Conservation (phyloP, 495 filamentous ascomycete genomes). For the Chaetomidium leptoderma region DNA sequence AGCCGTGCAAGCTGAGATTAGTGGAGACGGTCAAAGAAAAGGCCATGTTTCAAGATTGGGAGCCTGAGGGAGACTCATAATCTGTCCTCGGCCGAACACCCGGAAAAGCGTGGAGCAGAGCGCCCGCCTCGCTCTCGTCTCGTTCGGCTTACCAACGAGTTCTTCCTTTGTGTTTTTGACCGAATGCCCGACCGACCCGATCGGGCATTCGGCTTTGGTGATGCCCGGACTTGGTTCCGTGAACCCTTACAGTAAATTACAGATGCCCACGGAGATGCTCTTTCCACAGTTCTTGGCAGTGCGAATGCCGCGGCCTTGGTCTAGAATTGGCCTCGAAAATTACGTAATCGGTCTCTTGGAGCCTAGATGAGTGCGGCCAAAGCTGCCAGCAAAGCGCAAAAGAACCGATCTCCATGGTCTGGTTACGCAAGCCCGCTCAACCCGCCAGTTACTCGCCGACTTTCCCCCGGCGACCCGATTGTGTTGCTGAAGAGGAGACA, state of each 20-base stretch:
- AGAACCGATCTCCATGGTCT: too few relatives aligned
- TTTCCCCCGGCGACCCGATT: too few relatives aligned
- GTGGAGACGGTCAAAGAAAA: background rate
- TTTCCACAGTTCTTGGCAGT: background rate
- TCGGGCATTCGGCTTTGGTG: too few relatives aligned
- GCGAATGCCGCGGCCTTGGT: background rate
- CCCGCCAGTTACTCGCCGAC: too few relatives aligned
- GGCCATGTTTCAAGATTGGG: background rate
- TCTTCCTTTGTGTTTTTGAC: too few relatives aligned
- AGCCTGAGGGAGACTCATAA: background rate
- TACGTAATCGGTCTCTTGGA: conserved; percentile 1
- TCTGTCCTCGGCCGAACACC: background rate
- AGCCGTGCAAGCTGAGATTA: background rate
- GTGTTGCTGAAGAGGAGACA: too few relatives aligned
- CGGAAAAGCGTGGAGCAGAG: too few relatives aligned
- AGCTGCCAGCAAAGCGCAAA: background rate
- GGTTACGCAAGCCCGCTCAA: too few relatives aligned
- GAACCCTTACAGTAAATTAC: too few relatives aligned
- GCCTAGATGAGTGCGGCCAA: background rate
- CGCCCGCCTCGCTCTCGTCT: too few relatives aligned
- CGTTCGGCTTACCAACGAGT: too few relatives aligned
- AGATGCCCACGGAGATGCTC: background rate
- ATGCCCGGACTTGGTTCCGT: background rate
- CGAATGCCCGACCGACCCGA: too few relatives aligned
- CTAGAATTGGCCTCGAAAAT: background rate